These are phyloP conservation scores for Flaveria bidentis DNA, from an alignment of 129 eudicot genomes.

Conservation along the genomic window DNA sequence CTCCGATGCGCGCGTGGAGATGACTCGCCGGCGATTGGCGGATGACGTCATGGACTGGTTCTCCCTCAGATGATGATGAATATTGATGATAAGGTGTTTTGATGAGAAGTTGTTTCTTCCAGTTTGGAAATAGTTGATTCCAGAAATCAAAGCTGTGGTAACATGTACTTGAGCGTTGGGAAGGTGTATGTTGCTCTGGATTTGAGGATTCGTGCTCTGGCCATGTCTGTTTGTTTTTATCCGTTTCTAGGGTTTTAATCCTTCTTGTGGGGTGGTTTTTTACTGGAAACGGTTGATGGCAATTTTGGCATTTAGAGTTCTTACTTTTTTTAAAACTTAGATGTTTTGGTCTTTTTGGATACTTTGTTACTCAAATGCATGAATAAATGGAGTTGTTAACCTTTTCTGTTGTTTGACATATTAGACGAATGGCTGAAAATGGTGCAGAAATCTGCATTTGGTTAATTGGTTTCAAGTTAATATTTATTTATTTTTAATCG, in stretches of 20 bases:
- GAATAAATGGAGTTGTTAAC: conserved; percentile 24
- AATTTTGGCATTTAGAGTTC: conserved; percentile 30
- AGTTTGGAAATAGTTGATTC: conserved; percentile 10
- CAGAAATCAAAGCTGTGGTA: background rate
- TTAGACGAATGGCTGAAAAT: too few relatives aligned
- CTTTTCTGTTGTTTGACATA: background rate
- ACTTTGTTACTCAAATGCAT: conserved; percentile 4
- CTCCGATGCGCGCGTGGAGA: conserved; percentile 49
- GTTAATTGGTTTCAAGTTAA: too few relatives aligned
- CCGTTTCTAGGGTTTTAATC: conserved; percentile 27
- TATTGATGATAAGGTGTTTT: background rate
- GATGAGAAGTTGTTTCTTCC: background rate
- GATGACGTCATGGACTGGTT: conserved; percentile 56
- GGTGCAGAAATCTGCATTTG: too few relatives aligned
- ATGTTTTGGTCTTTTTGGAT: background rate
- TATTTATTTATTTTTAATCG: too few relatives aligned
- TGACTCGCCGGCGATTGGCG: conserved; percentile 48
- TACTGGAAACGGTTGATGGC: conserved; percentile 29
- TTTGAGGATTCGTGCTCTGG: conserved; percentile 15
- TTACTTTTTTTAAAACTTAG: background rate
- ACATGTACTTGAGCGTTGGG: conserved; percentile 1
- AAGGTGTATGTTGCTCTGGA: conserved; percentile 22
- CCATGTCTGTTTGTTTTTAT: conserved; percentile 19
- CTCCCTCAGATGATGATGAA: conserved; percentile 32
- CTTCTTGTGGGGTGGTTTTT: conserved; percentile 23